Evolutionary conservation across 257 asterid genomes (phyloP), one percentile per base, ranked within the genome.

Genomic region (Forsythia viridissima): DNA sequence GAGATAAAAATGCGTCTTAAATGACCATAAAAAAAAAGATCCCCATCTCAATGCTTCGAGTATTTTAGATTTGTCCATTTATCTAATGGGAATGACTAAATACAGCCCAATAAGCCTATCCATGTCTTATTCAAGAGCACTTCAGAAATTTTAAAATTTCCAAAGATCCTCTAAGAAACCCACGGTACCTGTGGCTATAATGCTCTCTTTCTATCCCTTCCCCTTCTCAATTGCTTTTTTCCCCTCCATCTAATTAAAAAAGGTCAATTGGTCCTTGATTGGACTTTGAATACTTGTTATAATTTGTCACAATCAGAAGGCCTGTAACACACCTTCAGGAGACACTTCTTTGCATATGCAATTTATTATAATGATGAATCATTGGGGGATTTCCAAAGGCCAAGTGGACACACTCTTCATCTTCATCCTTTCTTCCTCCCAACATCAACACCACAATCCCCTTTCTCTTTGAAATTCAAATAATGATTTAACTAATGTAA

Each of bases 21-120:
- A 66, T 38, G 52, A 44, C 44, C 72, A 66, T 40, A 43, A 51
- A 70, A 69, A 30, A 68, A 42, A 74, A 43, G 55, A 76, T 36
- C 36, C 57, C 48, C 66, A 57, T 57, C 10, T n/a, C 30, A n/a
- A 57, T n/a, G 65, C 65, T 55, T 55, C 3, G 66, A 18, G 12
- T 57, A 7, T 57, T 13, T 51, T 0, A 51, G 20, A 16, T 6
- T 57, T 57, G 30, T 57, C 8, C 0, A 16, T 57, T 18, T 57
- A 24, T n/a, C 30, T 18, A 57, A 57, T n/a, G 11, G 4, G 66
- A n/a, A n/a, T 4, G 3, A 2, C 11, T 57, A n/a, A n/a, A 57
- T n/a, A 10, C 66, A 57, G 11, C 66, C 11, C 24, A 57, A 6
- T 18, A 57, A 5, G 34, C 66, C 66, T n/a, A 57, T 6, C 21